Evolutionary conservation across 768 basidiomycete species (phyloP).

Genomic region (Lactarius deliciosus): DNA sequence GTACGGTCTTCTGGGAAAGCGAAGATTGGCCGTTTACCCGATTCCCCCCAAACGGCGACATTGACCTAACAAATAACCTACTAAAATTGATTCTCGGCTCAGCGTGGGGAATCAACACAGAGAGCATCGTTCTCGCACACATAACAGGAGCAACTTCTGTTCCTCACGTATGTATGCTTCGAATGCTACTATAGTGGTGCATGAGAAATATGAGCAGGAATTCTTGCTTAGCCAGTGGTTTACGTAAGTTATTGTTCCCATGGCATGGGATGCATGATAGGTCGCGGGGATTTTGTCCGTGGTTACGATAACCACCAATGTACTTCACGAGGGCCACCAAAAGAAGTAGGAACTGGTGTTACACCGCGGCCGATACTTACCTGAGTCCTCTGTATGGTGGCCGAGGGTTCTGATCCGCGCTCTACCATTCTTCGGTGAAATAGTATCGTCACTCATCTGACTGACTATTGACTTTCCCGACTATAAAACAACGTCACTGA

Average conservation of each 20-base stretch:
- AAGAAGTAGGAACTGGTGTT: neutral
- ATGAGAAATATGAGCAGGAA: neutral
- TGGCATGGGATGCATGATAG: neutral
- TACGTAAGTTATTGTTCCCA: neutral
- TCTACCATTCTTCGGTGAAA: neutral
- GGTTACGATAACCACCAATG: neutral
- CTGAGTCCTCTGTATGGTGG: neutral
- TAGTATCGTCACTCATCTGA: neutral
- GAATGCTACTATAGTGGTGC: neutral
- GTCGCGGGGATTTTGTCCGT: neutral
- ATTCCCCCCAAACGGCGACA: neutral
- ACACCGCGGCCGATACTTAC: neutral
- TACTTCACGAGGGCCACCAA: neutral
- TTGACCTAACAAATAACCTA: neutral
- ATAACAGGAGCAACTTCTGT: no score
- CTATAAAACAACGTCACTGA: neutral
- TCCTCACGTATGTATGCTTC: neutral
- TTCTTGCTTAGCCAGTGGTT: neutral
- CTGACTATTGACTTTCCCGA: neutral
- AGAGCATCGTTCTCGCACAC: neutral
- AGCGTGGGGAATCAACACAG: neutral
- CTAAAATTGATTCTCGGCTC: neutral
- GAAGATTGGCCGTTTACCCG: neutral
- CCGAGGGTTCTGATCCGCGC: neutral
- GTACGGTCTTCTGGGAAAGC: neutral